Conservation (phyloP, 2,329 filamentous ascomycete genomes). For the Microdochium trichocladiopsis region DNA sequence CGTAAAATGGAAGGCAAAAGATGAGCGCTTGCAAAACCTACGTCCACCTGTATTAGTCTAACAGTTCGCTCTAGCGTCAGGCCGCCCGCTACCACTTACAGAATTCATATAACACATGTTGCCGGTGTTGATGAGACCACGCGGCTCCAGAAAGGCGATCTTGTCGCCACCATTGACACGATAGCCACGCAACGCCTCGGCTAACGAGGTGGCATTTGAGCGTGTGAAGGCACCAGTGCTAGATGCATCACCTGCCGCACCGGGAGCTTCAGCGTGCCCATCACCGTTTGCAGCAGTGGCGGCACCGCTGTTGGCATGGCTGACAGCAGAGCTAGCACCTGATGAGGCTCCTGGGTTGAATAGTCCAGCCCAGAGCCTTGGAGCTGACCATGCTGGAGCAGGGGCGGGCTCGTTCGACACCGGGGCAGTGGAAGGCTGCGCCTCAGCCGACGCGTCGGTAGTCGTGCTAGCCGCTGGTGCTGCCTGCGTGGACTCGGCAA, state of each 20-base stretch:
- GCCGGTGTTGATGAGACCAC: conserved; percentile 90
- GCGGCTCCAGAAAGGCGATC: conserved; percentile 80
- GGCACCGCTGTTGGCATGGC: neutral
- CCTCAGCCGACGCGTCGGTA: neutral
- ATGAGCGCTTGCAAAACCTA: conserved; percentile 93
- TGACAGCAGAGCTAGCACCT: neutral
- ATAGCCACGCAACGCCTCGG: conserved; percentile 71
- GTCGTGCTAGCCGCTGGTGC: neutral
- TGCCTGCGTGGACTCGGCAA: neutral
- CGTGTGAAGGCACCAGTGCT: conserved; percentile 20
- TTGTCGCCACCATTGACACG: conserved; percentile 58
- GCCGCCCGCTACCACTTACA: conserved; percentile 48
- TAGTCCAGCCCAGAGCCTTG: neutral
- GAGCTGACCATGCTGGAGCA: neutral
- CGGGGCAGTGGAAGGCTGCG: neutral
- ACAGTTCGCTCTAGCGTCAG: neutral
- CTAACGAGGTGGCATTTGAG: conserved; percentile 50
- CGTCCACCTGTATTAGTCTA: neutral
- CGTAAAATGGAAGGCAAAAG: conserved; percentile 90
- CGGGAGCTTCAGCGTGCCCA: conserved; percentile 11
- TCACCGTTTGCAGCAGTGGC: conserved; percentile 18
- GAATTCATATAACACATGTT: conserved; percentile 99
- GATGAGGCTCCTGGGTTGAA: neutral
- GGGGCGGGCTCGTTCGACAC: neutral
- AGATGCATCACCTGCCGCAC: conserved; percentile 19